Conservation (phyloP, 345 rosid genomes). For the Reutealis trisperma region DNA sequence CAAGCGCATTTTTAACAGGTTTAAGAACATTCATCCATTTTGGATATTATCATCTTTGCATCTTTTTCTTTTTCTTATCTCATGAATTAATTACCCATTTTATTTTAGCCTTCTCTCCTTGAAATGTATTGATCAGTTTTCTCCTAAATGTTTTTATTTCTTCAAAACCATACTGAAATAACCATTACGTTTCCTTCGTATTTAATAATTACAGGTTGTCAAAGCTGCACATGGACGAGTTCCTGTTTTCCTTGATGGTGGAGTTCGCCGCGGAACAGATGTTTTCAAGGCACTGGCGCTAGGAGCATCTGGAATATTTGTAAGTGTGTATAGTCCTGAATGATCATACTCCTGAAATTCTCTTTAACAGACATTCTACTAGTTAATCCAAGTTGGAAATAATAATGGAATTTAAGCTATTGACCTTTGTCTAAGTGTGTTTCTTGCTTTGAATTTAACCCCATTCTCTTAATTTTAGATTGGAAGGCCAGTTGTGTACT, state of each 20-base stretch:
- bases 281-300: conserved; percentile 97
- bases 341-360: background rate
- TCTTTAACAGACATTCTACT: background rate
- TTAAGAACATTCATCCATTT: conserved; percentile 1
- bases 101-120: background rate
- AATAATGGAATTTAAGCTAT: background rate
- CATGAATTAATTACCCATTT: background rate
- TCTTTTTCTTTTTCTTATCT: background rate
- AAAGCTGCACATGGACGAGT: conserved; percentile 82
- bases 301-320: conserved; percentile 95
- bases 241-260: conserved; percentile 95
- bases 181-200: background rate
- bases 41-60: background rate
- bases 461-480: conserved; percentile 42
- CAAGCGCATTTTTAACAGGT: background rate
- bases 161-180: background rate
- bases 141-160: background rate
- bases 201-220: conserved; percentile 54
- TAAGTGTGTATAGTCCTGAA: conserved; percentile 36
- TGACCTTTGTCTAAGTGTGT: background rate
- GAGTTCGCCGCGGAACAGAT: conserved; percentile 97
- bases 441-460: background rate
- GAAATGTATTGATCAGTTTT: too few relatives aligned
- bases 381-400: background rate
- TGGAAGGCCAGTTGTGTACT: conserved; percentile 85